Base-by-base conservation (phyloP, 306 rosid genomes). In the Dicorynia guianensis region DNA sequence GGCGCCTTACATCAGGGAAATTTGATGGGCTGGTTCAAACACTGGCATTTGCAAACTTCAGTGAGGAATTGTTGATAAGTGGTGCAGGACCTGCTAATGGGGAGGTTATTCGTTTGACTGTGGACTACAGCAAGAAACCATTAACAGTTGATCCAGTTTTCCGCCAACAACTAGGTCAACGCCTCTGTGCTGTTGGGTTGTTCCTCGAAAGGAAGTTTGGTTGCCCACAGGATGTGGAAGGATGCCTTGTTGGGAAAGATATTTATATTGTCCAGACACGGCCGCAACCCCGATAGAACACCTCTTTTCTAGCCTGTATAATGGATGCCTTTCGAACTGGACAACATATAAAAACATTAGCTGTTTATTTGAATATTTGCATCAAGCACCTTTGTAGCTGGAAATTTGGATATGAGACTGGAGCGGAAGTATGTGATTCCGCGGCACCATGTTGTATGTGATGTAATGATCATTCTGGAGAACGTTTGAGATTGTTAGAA, bases 91-190 rank as follows among this genome's bases (percentile, higher is more conserved):
- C 91, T 66, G 98, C 98, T 3, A 93, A 95, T 55, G 98, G 98
- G 36, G 96, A 92, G 76, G 92, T 95, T 77, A 63, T 89, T 79
- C 93, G 58, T 84, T 79, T 86, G 86, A 92, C 91, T 3, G 93
- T 95, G 70, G 97, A 95, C 85, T 95, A 90, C 87, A 90, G 97
- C 87, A 89, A 92, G 85, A 92, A 95, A 76, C 86, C 90, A 38
- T 73, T 92, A 40, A 87, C 96, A 7, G 76, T 85, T 69, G 97
- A 95, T 57, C 88, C 98, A 17, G 77, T 69, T 44, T 92, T 85
- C 83, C 93, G 98, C 7, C 77, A 71, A 47, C 92, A 92, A 68
- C 84, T 95, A 13, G 99, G 98, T 76, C 97, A 89, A 76, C 96
- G 93, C 39, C 93, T 92, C n/a, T 86, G 93, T 65, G 88, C 96